Percentiles rank a stretch among this genome's conserved stretches.
These are phyloP conservation scores for Sporobolus alterniflorus DNA, from an alignment of 202 grass and related monocot genomes.

Conservation along the genomic window DNA sequence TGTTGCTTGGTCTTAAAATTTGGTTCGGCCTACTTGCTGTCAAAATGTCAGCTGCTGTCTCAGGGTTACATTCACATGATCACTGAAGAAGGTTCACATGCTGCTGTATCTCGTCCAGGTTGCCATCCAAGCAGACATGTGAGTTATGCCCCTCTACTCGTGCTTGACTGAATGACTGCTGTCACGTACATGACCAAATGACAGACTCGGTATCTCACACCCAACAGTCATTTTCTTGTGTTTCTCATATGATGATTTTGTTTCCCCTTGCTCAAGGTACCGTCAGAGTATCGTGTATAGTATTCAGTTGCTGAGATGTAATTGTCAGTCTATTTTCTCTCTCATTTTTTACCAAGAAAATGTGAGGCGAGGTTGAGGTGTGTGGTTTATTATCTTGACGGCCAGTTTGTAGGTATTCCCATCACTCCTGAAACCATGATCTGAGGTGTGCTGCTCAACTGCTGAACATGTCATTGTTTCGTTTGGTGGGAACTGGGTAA, in stretches of 20 bases:
- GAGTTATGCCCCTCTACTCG: conserved; percentile 16
- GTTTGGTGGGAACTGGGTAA: conserved; percentile 15
- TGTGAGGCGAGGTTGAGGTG: not conserved
- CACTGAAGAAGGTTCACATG: conserved; percentile 54
- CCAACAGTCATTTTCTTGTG: not conserved
- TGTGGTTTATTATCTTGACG: not conserved
- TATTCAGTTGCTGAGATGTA: not conserved
- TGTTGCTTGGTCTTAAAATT: conserved; percentile 29
- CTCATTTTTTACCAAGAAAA: not conserved
- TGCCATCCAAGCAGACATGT: conserved; percentile 34
- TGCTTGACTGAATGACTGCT: not conserved
- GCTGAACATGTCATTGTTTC: not conserved
- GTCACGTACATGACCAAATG: conserved; percentile 23
- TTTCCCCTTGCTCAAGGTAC: not conserved
- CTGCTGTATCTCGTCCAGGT: conserved; percentile 35
- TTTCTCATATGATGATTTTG: conserved; percentile 9
- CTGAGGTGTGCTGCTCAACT: conserved; percentile 1
- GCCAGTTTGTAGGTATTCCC: not conserved
- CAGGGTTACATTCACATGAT: conserved; percentile 47
- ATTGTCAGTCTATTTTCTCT: not conserved
- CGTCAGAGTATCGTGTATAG: not conserved
- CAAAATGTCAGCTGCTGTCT: conserved; percentile 29
- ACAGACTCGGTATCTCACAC: conserved; percentile 9
- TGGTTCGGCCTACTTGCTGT: conserved; percentile 17
- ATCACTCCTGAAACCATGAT: not conserved